phyloP scores from a whole-genome alignment of 805 yeast genomes.

The Candida koratica region DNA sequence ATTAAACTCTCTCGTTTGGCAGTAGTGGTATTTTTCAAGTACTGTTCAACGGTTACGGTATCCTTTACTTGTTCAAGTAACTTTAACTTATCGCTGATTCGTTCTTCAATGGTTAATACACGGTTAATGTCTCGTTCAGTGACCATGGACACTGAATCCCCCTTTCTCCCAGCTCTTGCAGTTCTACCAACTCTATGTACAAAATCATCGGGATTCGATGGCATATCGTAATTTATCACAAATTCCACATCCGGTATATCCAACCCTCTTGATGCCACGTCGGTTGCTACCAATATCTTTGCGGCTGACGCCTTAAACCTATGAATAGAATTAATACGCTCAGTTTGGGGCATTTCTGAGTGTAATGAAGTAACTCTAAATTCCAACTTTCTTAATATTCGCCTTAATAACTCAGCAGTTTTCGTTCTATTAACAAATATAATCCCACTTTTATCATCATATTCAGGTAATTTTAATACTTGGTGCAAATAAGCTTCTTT shows the following conservation, averaged over 20 bases:
- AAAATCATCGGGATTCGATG: constrained; percentile 94
- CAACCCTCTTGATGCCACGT: constrained; percentile 95
- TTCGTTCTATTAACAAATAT: constrained; percentile 88
- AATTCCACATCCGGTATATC: constrained; percentile 92
- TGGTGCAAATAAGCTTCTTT: constrained; percentile 84
- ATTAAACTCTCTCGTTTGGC: constrained; percentile 88
- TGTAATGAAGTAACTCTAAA: constrained; percentile 86
- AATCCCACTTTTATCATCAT: constrained; percentile 65
- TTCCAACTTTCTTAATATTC: constrained; percentile 69
- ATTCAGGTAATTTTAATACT: constrained; percentile 58
- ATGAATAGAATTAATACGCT: constrained; percentile 86
- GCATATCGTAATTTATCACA: constrained; percentile 88
- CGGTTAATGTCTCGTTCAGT: constrained; percentile 83
- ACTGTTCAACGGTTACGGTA: constrained; percentile 67
- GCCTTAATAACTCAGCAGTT: constrained; percentile 82
- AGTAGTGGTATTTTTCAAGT: constrained; percentile 63
- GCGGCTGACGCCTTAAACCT: constrained; percentile 95
- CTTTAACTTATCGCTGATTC: constrained; percentile 78
- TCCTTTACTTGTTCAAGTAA: constrained; percentile 69
- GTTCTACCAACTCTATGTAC: constrained; percentile 98
- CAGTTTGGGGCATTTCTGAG: constrained; percentile 90
- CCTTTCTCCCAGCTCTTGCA: constrained; percentile 93
- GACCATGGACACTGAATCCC: constrained; percentile 78
- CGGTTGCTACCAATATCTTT: constrained; percentile 87
- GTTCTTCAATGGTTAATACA: constrained; percentile 78